Evolutionary conservation across 2,329 filamentous ascomycete species (phyloP).

Genomic region (Pseudonectria foliicola): DNA sequence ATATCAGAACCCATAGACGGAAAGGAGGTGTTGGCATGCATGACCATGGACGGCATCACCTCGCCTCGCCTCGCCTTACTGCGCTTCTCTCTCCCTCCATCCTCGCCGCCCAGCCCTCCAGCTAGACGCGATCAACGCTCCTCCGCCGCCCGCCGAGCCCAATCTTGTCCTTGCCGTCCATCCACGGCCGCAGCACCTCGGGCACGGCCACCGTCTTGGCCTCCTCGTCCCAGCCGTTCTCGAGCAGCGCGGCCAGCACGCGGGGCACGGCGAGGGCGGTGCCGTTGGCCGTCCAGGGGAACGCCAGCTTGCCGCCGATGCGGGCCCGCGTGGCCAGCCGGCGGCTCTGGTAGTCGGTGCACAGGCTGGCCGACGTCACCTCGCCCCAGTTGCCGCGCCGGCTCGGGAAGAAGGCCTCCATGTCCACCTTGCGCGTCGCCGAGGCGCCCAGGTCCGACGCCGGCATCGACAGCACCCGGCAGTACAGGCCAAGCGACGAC

Average conservation of each 20-base stretch:
- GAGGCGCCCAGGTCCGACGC: conserved; percentile 81
- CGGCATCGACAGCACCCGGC: conserved; percentile 90
- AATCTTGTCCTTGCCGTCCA: conserved; percentile 69
- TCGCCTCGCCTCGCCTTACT: too few species aligned
- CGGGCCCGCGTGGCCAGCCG: conserved; percentile 71
- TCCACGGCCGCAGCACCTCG: conserved; percentile 72
- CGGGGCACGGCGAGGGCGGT: conserved; percentile 88
- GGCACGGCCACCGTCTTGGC: conserved; percentile 65
- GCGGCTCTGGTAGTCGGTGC: conserved; percentile 89
- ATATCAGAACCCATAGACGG: too few species aligned
- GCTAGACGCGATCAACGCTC: conserved; percentile 21
- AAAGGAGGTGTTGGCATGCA: too few species aligned
- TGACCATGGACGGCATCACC: too few species aligned
- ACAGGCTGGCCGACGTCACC: conserved; percentile 82
- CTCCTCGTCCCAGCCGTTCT: conserved; percentile 79
- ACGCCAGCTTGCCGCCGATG: conserved; percentile 50
- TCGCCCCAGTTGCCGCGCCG: conserved; percentile 74
- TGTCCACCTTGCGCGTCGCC: conserved; percentile 80
- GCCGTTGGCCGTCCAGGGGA: conserved; percentile 88
- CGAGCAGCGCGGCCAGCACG: conserved; percentile 79
- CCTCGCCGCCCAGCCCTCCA: background rate
- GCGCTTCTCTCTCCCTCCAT: too few species aligned
- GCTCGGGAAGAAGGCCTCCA: conserved; percentile 90
- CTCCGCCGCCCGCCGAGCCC: conserved; percentile 28
- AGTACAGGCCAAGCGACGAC: conserved; percentile 67